Evolutionary conservation across 805 yeast genomes (phyloP).

Genomic region (Sungouiella thailandica): DNA sequence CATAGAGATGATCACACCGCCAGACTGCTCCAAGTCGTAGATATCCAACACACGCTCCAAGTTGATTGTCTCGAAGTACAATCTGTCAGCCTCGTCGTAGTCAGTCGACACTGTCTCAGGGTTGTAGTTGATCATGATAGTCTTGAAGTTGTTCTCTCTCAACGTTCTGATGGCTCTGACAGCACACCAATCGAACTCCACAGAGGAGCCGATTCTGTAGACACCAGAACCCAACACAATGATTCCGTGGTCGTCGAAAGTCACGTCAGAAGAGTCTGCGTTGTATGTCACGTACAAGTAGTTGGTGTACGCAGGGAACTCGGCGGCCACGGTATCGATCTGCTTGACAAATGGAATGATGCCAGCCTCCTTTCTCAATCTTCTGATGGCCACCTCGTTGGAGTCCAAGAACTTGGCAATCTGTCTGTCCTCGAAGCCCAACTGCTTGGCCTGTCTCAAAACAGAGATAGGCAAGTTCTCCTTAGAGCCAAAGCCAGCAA

Average conservation of each 20-base stretch:
- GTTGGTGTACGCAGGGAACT: conserved; percentile 96
- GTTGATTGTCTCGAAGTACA: conserved; percentile 92
- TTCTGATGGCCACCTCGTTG: conserved; percentile 77
- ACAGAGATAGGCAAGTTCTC: conserved; percentile 58
- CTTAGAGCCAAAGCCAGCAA: conserved; percentile 51
- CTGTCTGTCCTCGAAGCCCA: conserved; percentile 94
- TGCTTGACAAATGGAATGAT: conserved; percentile 92
- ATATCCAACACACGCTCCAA: conserved; percentile 97
- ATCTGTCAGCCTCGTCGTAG: conserved; percentile 95
- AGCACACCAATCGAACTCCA: conserved; percentile 99
- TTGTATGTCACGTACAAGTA: conserved; percentile 94
- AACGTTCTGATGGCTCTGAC: conserved; percentile 94
- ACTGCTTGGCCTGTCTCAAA: conserved; percentile 75
- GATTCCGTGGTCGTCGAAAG: conserved; percentile 84
- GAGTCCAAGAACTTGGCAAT: conserved; percentile 73
- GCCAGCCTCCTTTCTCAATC: conserved; percentile 71
- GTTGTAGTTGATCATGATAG: conserved; percentile 95
- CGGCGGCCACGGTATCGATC: conserved; percentile 97
- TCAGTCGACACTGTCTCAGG: conserved; percentile 99
- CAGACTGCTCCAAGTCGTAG: conserved; percentile 84
- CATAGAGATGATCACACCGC: conserved; percentile 91
- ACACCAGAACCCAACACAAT: conserved; percentile 98
- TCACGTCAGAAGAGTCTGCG: conserved; percentile 80
- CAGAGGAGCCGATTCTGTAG: conserved; percentile 96
- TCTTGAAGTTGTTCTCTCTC: conserved; percentile 79